Conservation (phyloP, 2,329 filamentous ascomycete genomes). For the Chrysosphaeria jannelii region DNA sequence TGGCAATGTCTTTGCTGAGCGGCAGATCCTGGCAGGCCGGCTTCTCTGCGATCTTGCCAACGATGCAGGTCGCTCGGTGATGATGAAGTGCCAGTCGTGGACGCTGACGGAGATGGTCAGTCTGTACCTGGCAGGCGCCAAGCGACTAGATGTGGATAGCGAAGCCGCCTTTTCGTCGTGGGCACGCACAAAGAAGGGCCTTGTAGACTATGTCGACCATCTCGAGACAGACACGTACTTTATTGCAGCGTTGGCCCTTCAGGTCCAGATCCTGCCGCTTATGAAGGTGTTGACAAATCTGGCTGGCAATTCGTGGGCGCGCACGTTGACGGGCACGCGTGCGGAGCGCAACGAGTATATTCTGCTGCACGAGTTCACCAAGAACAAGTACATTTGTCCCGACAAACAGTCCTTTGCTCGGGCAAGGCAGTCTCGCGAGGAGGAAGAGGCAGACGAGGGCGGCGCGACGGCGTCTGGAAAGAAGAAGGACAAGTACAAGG, state of each 20-base stretch:
- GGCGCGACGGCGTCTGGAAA: constrained; percentile 20
- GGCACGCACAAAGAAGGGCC: constrained; percentile 53
- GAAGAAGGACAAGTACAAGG: constrained; percentile 99
- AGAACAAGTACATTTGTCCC: constrained; percentile 91
- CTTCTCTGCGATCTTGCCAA: constrained; percentile 84
- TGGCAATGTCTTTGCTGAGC: constrained; percentile 76
- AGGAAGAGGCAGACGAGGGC: constrained; percentile 29
- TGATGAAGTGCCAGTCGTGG: constrained; percentile 96
- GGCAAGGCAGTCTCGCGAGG: constrained; percentile 37
- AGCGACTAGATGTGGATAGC: constrained; percentile 61
- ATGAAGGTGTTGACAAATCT: constrained; percentile 91
- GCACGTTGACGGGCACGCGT: constrained; percentile 80
- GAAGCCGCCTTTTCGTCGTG: constrained; percentile 66
- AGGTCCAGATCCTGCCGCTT: constrained; percentile 71
- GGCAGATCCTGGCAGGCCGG: constrained; percentile 65
- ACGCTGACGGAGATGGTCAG: constrained; percentile 93
- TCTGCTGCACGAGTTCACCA: constrained; percentile 84
- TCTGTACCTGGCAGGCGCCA: constrained; percentile 40
- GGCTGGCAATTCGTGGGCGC: constrained; percentile 92
- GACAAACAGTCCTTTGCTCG: constrained; percentile 77
- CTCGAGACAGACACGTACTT: constrained; percentile 91
- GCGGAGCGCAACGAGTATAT: constrained; percentile 98
- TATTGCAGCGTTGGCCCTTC: constrained; percentile 66
- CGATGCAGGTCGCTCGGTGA: constrained; percentile 85
- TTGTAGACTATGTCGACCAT: constrained; percentile 82